A percentile compares a stretch with the other conserved stretches of the same genome.
phyloP scores from a whole-genome alignment of 192 early-diverging fungal genomes.

The Podila epicladia region DNA sequence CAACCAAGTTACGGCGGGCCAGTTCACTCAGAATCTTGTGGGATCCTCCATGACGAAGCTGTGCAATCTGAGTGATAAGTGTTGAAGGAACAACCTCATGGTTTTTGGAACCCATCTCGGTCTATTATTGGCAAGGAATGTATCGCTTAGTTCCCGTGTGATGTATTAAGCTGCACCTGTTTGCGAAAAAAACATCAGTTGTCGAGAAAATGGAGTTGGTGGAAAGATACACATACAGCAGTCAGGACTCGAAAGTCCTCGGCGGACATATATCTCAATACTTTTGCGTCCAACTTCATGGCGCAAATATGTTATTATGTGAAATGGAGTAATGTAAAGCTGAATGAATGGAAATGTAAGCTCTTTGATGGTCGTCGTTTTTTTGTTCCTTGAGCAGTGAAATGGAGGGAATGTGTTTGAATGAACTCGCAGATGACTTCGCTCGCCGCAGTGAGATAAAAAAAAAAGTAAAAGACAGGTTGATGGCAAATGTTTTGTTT shows the following conservation, averaged over 20 bases:
- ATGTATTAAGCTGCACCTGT: not conserved
- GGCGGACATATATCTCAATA: conserved; percentile 90
- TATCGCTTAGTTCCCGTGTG: not conserved
- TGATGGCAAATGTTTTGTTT: conserved; percentile 9
- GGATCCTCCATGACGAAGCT: conserved; percentile 85
- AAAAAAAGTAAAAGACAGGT: conserved; percentile 26
- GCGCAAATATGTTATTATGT: conserved; percentile 21
- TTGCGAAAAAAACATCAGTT: not conserved
- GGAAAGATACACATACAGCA: conserved; percentile 67
- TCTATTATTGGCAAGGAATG: conserved; percentile 41
- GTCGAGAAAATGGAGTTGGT: not conserved
- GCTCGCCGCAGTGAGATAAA: conserved; percentile 8
- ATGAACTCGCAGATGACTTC: no score
- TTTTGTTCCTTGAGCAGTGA: no score
- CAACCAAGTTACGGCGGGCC: conserved; percentile 90
- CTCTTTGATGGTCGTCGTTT: no score
- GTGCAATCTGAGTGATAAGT: conserved; percentile 96
- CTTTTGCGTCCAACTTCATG: conserved; percentile 97
- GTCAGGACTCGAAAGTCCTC: conserved; percentile 98
- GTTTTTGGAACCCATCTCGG: conserved; percentile 98
- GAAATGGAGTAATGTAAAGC: not conserved
- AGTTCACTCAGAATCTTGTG: conserved; percentile 88
- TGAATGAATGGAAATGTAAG: not conserved
- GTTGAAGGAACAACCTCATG: conserved; percentile 96
- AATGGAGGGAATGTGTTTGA: no score